phyloP scores from a whole-genome alignment of 306 rosid species.

The Fragaria iinumae region DNA sequence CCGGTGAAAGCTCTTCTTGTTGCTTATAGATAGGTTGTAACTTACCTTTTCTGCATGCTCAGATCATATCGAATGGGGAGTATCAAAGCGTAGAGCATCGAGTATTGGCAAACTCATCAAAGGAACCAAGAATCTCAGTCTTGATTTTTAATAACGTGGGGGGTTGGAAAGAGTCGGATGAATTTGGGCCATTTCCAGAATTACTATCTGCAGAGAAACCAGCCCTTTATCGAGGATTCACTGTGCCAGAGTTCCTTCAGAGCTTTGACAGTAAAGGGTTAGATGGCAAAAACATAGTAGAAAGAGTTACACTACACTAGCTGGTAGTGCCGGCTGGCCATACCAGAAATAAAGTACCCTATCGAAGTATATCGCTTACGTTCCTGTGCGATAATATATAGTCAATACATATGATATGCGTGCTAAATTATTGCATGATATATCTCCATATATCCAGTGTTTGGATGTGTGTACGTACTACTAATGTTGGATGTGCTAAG shows the following conservation, averaged over 20 bases:
- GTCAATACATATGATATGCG: too few species aligned
- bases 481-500: too few species aligned
- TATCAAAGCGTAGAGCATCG: slow-evolving; percentile 36
- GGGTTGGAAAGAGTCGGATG: slow-evolving; percentile 23
- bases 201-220: slow-evolving; percentile 27
- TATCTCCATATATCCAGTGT: too few species aligned
- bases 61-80: slow-evolving; percentile 36
- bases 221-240: slow-evolving; percentile 31
- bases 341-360: too few species aligned
- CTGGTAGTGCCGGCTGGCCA: neutral
- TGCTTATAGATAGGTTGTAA: too few species aligned
- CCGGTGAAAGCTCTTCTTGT: too few species aligned
- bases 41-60: too few species aligned
- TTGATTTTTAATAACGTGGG: slow-evolving; percentile 28
- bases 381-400: too few species aligned
- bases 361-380: too few species aligned
- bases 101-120: slow-evolving; percentile 26
- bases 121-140: slow-evolving; percentile 38
- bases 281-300: slow-evolving; percentile 21
- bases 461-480: too few species aligned
- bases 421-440: too few species aligned
- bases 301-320: neutral
- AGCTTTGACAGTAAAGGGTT: slow-evolving; percentile 26
- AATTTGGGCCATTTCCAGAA: slow-evolving; percentile 35
- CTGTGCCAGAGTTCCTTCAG: slow-evolving; percentile 7